Evolutionary conservation across 2,329 filamentous ascomycete genomes (phyloP).

Genomic region (Tolypocladium ovalisporum): DNA sequence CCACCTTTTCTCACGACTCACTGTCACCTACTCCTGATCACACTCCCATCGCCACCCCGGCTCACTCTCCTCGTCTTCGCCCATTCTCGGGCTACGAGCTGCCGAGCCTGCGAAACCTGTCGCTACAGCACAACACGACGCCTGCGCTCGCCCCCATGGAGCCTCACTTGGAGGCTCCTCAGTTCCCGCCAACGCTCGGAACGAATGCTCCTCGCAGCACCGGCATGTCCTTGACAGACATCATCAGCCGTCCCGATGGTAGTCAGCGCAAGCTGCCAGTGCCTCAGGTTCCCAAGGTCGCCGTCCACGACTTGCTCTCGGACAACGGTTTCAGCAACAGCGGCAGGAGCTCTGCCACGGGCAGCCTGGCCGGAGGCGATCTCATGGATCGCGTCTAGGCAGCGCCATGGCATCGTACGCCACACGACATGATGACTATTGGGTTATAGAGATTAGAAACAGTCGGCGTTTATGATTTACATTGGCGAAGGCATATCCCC

Average conservation of each 20-base stretch:
- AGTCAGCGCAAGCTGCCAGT: constrained; percentile 85
- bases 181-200: constrained; percentile 37
- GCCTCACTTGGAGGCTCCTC: constrained; percentile 36
- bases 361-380: constrained; percentile 66
- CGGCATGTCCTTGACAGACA: constrained; percentile 79
- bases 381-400: constrained; percentile 44
- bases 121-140: constrained; percentile 39
- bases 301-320: constrained; percentile 73
- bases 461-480: constrained; percentile 24
- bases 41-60: constrained; percentile 94
- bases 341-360: constrained; percentile 65
- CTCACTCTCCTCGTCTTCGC: constrained; percentile 83
- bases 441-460: constrained; percentile 29
- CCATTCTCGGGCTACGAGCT: constrained; percentile 71
- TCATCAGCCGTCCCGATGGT: constrained; percentile 81
- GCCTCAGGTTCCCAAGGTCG: constrained; percentile 81
- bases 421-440: constrained; percentile 27
- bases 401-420: constrained; percentile 12
- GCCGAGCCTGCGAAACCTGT: constrained; percentile 65
- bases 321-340: constrained; percentile 57
- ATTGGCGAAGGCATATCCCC: constrained; percentile 4
- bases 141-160: constrained; percentile 49
- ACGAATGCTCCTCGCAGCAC: constrained; percentile 40
- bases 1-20: constrained; percentile 93
- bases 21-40: constrained; percentile 92